Percentiles rank a stretch among this genome's conserved stretches.
phyloP scores from a whole-genome alignment of 164 flowering plant species.

The Liriodendron chinense region DNA sequence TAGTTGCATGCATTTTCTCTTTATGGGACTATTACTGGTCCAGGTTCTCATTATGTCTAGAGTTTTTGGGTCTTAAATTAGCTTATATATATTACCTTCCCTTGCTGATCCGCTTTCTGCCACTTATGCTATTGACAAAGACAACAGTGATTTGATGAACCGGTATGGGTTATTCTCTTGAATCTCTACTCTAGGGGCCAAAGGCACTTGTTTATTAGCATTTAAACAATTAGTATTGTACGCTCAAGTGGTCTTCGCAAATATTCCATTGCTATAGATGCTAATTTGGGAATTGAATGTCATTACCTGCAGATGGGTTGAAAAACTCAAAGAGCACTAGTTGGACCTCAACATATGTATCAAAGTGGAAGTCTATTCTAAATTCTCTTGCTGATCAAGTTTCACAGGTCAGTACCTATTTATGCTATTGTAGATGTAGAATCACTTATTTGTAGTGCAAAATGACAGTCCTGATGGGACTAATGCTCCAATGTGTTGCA shows the following conservation, averaged over 20 bases:
- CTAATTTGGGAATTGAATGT: conserved; percentile 5
- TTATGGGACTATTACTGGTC: too few relatives aligned
- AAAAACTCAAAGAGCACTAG: conserved; percentile 31
- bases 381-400: conserved; percentile 86
- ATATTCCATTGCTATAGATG: conserved; percentile 1
- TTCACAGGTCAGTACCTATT: conserved; percentile 62
- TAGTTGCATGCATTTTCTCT: too few relatives aligned
- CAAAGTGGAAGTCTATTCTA: conserved; percentile 78
- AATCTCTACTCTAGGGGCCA: not conserved
- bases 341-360: conserved; percentile 25
- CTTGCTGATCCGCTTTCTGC: not conserved
- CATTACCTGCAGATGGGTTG: conserved; percentile 40
- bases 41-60: too few relatives aligned
- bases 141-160: too few relatives aligned
- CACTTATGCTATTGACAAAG: too few relatives aligned
- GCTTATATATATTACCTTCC: not conserved
- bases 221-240: not conserved
- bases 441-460: not conserved
- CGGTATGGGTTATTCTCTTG: not conserved
- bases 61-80: not conserved
- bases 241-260: not conserved
- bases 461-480: not conserved
- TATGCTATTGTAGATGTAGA: not conserved
- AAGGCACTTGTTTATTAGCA: not conserved
- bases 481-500: too few relatives aligned